Conservation (phyloP, 176 grass and related monocot genomes). For the Alopecurus myosuroides region DNA sequence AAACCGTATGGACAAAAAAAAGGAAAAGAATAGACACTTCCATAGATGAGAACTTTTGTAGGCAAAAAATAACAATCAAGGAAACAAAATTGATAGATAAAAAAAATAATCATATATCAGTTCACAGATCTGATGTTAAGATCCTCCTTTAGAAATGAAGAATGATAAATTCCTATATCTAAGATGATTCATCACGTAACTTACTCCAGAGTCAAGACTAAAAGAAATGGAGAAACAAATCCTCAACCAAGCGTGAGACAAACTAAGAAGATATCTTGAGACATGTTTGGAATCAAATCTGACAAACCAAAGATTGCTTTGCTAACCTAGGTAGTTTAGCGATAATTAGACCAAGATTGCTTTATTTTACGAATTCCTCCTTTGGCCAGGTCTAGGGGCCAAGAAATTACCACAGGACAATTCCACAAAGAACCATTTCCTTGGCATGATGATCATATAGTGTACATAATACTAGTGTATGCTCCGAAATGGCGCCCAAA, state of each 20-base stretch:
- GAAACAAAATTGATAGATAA: not conserved
- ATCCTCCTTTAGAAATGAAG: not conserved
- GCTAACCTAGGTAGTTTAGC: not conserved
- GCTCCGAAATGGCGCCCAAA: conserved; percentile 37
- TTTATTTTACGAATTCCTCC: conserved; percentile 13
- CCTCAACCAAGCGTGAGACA: not conserved
- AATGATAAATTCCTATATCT: not conserved
- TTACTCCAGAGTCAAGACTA: not conserved
- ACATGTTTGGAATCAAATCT: not conserved
- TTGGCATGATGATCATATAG: conserved; percentile 55
- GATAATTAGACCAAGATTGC: not conserved
- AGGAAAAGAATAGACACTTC: not conserved
- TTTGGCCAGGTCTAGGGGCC: conserved; percentile 7
- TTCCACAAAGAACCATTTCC: conserved; percentile 33
- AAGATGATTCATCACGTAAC: not conserved
- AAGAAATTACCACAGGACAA: conserved; percentile 8
- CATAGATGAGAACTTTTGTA: not conserved
- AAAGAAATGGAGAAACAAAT: not conserved
- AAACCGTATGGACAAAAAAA: not conserved
- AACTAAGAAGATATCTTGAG: not conserved
- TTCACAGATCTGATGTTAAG: not conserved
- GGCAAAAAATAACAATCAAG: not conserved
- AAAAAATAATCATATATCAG: not conserved
- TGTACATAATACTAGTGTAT: conserved; percentile 4
- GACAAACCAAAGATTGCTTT: not conserved